Evolutionary conservation across 1,284 basidiomycete genomes (phyloP).

Genomic region (Austroboletus niveus): DNA sequence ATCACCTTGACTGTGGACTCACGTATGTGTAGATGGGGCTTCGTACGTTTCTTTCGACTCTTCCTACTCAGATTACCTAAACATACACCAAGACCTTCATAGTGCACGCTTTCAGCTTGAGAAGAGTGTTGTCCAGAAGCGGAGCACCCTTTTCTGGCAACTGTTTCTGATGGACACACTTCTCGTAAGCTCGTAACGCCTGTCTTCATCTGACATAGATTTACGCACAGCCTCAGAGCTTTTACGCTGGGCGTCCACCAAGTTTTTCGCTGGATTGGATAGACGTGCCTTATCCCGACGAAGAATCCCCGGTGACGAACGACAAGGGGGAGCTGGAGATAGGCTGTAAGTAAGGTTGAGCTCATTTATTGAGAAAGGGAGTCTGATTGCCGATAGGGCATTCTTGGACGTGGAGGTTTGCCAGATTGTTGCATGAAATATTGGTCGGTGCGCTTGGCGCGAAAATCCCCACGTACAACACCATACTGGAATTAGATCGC

Average conservation of each 20-base stretch:
- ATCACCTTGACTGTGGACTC: conserved; percentile 2
- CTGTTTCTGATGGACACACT: conserved; percentile 57
- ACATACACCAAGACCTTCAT: conserved; percentile 50
- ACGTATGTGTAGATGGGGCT: conserved; percentile 53
- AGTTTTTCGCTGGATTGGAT: conserved; percentile 51
- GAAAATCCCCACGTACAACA: conserved; percentile 47
- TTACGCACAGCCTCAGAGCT: conserved; percentile 46
- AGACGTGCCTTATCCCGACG: conserved; percentile 54
- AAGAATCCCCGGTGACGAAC: conserved; percentile 38
- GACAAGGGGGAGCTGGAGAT: conserved; percentile 41
- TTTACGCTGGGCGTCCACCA: conserved; percentile 61
- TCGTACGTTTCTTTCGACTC: conserved; percentile 41
- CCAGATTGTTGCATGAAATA: conserved; percentile 49
- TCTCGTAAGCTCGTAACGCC: conserved; percentile 40
- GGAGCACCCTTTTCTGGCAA: conserved; percentile 64
- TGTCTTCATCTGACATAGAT: neutral
- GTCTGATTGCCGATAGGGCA: conserved; percentile 39
- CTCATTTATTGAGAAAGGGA: neutral
- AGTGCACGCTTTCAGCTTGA: conserved; percentile 56
- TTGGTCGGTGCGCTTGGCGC: conserved; percentile 54
- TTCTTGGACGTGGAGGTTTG: conserved; percentile 55
- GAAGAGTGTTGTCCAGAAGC: conserved; percentile 42
- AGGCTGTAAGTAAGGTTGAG: conserved; percentile 43
- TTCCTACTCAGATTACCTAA: neutral
- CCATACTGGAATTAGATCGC: conserved; percentile 48